Percentiles rank a stretch among this genome's conserved stretches.
Conservation (phyloP, 257 asterid species). For the Nicotiana noctiflora region DNA sequence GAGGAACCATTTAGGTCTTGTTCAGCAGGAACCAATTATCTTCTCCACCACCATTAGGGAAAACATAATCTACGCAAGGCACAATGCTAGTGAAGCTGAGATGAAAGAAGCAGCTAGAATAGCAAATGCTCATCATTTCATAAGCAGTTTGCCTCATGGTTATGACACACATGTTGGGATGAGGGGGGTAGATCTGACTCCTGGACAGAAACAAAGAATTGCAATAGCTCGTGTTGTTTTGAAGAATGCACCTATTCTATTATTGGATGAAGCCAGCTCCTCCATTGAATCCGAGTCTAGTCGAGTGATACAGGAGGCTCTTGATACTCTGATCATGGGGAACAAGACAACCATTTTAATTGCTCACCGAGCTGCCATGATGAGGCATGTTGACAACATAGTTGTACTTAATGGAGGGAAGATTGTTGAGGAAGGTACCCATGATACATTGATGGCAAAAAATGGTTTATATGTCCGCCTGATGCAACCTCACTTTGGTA, state of each 20-base stretch:
- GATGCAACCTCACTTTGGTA: conserved; percentile 97
- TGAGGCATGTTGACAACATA: conserved; percentile 95
- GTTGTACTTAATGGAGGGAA: conserved; percentile 96
- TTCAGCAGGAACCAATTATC: conserved; percentile 96
- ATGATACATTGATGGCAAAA: conserved; percentile 62
- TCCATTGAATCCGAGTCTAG: conserved; percentile 96
- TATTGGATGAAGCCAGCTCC: conserved; percentile 97
- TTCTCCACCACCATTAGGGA: conserved; percentile 93
- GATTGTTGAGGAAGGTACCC: conserved; percentile 95
- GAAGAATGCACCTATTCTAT: conserved; percentile 89
- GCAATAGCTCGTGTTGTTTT: conserved; percentile 90
- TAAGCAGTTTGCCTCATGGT: conserved; percentile 99
- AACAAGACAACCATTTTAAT: conserved; percentile 89
- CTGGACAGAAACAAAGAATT: conserved; percentile 95
- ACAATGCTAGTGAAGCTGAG: conserved; percentile 99
- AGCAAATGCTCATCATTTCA: conserved; percentile 98
- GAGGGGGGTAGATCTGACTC: conserved; percentile 99
- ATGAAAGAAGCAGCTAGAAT: conserved; percentile 99
- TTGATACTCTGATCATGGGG: conserved; percentile 93
- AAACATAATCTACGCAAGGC: conserved; percentile 93
- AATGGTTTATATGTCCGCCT: conserved; percentile 87
- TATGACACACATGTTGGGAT: conserved; percentile 98
- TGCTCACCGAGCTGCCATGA: conserved; percentile 99
- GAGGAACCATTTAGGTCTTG: conserved; percentile 95
- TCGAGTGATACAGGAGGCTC: conserved; percentile 94